Evolutionary conservation across 345 rosid species (phyloP).

Genomic region (Orychophragmus violaceus): DNA sequence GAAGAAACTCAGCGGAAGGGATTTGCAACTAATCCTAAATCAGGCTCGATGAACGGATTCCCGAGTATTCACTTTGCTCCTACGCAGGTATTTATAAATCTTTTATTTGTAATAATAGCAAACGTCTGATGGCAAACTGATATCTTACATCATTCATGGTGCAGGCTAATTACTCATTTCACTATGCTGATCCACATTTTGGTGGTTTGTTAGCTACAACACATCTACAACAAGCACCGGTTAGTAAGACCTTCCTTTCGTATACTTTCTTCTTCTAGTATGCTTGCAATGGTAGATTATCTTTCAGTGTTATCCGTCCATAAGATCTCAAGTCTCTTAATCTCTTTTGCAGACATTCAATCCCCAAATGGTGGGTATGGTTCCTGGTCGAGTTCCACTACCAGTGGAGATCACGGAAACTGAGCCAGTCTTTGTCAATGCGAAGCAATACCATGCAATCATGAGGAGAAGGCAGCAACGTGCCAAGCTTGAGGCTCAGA

Average conservation of each 20-base stretch:
- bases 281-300: neutral
- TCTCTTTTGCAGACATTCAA: conserved; percentile 42
- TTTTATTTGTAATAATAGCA: conserved; percentile 11
- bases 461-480: conserved; percentile 77
- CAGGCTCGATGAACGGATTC: conserved; percentile 35
- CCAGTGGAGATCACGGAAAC: conserved; percentile 46
- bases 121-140: neutral
- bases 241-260: conserved; percentile 18
- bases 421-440: conserved; percentile 73
- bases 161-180: conserved; percentile 45
- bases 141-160: conserved; percentile 1
- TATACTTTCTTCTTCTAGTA: neutral
- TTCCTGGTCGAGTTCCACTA: conserved; percentile 56
- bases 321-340: neutral
- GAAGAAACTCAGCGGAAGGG: conserved; percentile 35
- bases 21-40: conserved; percentile 32
- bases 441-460: conserved; percentile 77
- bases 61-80: conserved; percentile 44
- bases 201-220: conserved; percentile 42
- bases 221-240: conserved; percentile 46
- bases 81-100: conserved; percentile 37
- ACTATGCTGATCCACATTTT: conserved; percentile 49
- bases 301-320: neutral
- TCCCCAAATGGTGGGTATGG: conserved; percentile 46
- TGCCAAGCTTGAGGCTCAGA: conserved; percentile 79